A percentile compares a stretch with the other conserved stretches of the same genome.
phyloP scores from a whole-genome alignment of 352 stramenopile genomes.

The Phytophthora sp. region DNA sequence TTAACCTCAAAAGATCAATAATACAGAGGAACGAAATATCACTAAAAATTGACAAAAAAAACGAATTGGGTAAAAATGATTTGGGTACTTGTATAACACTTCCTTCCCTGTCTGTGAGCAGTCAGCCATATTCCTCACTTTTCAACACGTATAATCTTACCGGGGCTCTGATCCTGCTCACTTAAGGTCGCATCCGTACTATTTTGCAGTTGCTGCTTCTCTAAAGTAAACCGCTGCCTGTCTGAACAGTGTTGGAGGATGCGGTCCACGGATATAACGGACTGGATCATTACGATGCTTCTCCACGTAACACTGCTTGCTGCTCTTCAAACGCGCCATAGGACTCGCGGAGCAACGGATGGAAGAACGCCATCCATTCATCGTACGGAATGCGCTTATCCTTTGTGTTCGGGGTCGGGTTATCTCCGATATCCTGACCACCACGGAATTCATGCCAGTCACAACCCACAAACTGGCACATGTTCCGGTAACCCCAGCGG shows the following conservation, averaged over 20 bases:
- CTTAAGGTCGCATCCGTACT: conserved; percentile 13
- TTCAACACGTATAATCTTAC: conserved; percentile 29
- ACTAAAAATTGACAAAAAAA: conserved; percentile 4
- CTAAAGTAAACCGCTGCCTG: conserved; percentile 22
- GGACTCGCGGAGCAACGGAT: conserved; percentile 40
- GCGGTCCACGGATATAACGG: conserved; percentile 27
- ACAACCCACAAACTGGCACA: conserved; percentile 78
- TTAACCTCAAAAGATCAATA: conserved; percentile 21
- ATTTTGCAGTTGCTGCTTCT: conserved; percentile 28
- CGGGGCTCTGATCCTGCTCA: conserved; percentile 9
- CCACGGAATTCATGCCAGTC: conserved; percentile 68
- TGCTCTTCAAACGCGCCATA: conserved; percentile 35
- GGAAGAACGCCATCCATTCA: conserved; percentile 67
- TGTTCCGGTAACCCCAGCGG: conserved; percentile 78
- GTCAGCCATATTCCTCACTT: conserved; percentile 14
- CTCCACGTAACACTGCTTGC: conserved; percentile 25
- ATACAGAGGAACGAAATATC: conserved; percentile 23
- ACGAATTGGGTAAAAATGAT: conserved; percentile 7
- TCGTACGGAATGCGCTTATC: conserved; percentile 60
- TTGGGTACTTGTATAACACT: conserved; percentile 34
- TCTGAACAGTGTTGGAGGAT: not conserved
- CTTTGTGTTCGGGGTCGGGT: conserved; percentile 43
- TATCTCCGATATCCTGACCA: conserved; percentile 42
- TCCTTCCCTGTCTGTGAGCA: too few relatives aligned
- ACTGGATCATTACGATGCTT: conserved; percentile 22